Evolutionary conservation across 768 basidiomycete genomes (phyloP), one percentile per base, ranked within the genome.

Genomic region (Nidula microcarpa): DNA sequence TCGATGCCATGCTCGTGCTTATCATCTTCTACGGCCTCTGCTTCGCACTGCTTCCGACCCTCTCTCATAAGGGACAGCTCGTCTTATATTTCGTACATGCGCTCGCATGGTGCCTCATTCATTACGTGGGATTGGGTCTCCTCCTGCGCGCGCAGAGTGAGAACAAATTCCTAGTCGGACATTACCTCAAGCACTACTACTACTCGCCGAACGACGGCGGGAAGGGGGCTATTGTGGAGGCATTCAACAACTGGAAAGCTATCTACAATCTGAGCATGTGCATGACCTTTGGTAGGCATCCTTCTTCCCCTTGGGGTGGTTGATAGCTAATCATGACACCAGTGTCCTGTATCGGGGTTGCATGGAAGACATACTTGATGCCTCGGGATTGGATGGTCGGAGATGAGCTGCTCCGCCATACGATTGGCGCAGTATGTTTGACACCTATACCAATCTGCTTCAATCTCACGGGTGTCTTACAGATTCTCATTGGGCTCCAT

Each of bases 191-290:
- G 75, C 85, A 98, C 63, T 99, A 98, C 63, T 85, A 93, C 61
- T 98, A 98, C 67, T 80, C 85, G 10, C 74, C 76, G 45, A 76
- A 83, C 53, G 85, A 89, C 52, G 81, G 79, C 13, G 84, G 81
- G 4, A 78, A 84, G 53, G 83, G 85, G 45, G 95, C 96, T 0
- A 82, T 94, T n/a, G 78, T 85, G 37, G 97, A 99, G 65, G 93
- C 96, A 0, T 99, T 98, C 61, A 77, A 81, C 30, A 98, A 97
- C 67, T 99, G 95, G 94, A 98, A 98, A 69, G 78, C 78, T 4
- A 77, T 92, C 30, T 98, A 95, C 67, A 98, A 98, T 67, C 67
- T 94, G 68, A 94, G 89, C 67, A 76, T 95, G 78, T 87, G 86
- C 67, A 97, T 98, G 94, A 95, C 89, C 4, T 98, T 95, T 67